Percentiles rank a stretch among this genome's conserved stretches.
phyloP scores from a whole-genome alignment of 176 grass and related monocot species.

The Leersia perrieri region DNA sequence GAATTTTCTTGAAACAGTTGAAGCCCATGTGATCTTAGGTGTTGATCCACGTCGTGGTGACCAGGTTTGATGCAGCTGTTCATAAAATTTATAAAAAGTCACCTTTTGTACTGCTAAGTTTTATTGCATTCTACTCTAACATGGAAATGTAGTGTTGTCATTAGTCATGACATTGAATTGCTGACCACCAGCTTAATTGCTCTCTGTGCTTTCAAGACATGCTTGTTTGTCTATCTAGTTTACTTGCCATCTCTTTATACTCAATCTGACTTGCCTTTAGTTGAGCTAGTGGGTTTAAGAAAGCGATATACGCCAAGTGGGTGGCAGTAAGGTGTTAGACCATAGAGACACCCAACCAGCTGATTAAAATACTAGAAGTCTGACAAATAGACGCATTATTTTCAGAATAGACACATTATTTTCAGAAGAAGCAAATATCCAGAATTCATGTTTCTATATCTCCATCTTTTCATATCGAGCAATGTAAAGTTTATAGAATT shows the following conservation, averaged over 20 bases:
- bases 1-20: slow-evolving; percentile 79
- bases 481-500: neutral
- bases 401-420: neutral
- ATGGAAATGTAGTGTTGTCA: neutral
- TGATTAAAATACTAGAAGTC: neutral
- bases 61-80: slow-evolving; percentile 45
- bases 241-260: neutral
- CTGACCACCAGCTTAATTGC: neutral
- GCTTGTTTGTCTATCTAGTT: slow-evolving; percentile 1
- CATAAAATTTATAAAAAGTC: neutral
- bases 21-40: slow-evolving; percentile 96
- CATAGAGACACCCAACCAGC: neutral
- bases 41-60: slow-evolving; percentile 96
- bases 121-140: neutral
- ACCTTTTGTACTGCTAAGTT: neutral
- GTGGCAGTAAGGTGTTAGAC: neutral
- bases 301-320: neutral
- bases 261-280: neutral
- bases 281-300: neutral
- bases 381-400: neutral
- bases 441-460: neutral
- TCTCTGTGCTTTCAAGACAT: neutral
- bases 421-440: neutral
- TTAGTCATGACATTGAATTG: neutral
- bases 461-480: neutral